Evolutionary conservation across 2,329 filamentous ascomycete species (phyloP).

Genomic region (Colletotrichum tamarilloi): DNA sequence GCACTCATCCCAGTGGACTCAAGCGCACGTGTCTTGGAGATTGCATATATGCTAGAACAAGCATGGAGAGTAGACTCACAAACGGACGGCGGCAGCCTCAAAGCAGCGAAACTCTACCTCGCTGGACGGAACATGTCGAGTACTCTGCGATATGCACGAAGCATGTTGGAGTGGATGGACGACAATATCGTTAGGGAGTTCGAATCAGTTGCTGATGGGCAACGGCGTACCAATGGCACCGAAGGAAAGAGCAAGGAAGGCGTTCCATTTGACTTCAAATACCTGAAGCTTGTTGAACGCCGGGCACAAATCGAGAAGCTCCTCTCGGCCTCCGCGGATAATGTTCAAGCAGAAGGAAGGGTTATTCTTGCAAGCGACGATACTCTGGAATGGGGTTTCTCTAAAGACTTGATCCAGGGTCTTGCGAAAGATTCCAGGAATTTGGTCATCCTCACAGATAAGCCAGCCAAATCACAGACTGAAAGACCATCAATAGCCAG

Average conservation of each 20-base stretch:
- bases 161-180: conserved; percentile 99
- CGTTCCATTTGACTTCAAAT: conserved; percentile 90
- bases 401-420: conserved; percentile 79
- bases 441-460: conserved; percentile 87
- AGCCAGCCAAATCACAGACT: conserved; percentile 60
- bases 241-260: conserved; percentile 63
- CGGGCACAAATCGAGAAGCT: conserved; percentile 83
- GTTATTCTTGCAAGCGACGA: conserved; percentile 93
- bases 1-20: conserved; percentile 95
- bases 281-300: conserved; percentile 84
- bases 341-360: conserved; percentile 60
- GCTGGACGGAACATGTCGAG: conserved; percentile 88
- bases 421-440: conserved; percentile 84
- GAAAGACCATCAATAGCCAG: conserved; percentile 72
- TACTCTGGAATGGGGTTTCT: conserved; percentile 95
- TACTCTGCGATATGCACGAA: conserved; percentile 89
- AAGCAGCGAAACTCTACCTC: conserved; percentile 76
- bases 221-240: conserved; percentile 57
- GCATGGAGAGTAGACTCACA: conserved; percentile 80
- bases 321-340: conserved; percentile 58
- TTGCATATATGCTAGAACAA: conserved; percentile 92
- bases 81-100: conserved; percentile 62
- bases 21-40: conserved; percentile 90
- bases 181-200: conserved; percentile 94
- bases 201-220: conserved; percentile 73